Percentiles rank a stretch among this genome's conserved stretches.
Conservation (phyloP, 768 basidiomycete genomes). For the Aureoboletus auriporus region DNA sequence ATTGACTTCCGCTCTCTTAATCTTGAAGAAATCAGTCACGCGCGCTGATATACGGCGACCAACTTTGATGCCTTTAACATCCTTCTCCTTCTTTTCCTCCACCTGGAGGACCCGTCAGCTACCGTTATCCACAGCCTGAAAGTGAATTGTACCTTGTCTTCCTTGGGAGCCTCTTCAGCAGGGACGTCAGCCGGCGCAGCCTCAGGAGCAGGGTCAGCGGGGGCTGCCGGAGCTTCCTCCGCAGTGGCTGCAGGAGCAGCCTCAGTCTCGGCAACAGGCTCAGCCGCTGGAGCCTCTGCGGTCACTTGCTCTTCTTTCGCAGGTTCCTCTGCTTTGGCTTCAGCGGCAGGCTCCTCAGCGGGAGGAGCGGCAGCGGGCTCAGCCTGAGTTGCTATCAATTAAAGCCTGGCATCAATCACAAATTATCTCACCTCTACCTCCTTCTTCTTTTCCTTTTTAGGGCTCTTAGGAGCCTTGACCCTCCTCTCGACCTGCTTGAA, state of each 20-base stretch:
- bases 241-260: too few relatives aligned
- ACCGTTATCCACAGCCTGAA: not conserved
- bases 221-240: slow-evolving; percentile 25
- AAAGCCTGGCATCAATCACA: not conserved
- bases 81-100: slow-evolving; percentile 49
- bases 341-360: slow-evolving; percentile 33
- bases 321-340: slow-evolving; percentile 28
- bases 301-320: slow-evolving; percentile 42
- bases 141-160: slow-evolving; percentile 49
- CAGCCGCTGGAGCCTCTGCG: slow-evolving; percentile 35
- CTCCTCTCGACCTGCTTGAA: slow-evolving; percentile 65
- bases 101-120: slow-evolving; percentile 21
- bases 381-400: slow-evolving; percentile 15
- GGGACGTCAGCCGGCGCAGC: slow-evolving; percentile 33
- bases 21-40: slow-evolving; percentile 79
- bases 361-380: slow-evolving; percentile 30
- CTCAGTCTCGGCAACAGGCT: slow-evolving; percentile 70
- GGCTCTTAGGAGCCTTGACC: slow-evolving; percentile 64
- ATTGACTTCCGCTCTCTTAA: slow-evolving; percentile 58
- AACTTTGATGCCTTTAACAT: slow-evolving; percentile 56
- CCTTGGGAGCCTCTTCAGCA: slow-evolving; percentile 42
- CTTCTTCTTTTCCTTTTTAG: slow-evolving; percentile 83
- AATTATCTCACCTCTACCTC: slow-evolving; percentile 46
- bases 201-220: slow-evolving; percentile 26
- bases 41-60: slow-evolving; percentile 82